Conservation (phyloP, 1,284 basidiomycete species). For the Ceratobasidium sp. region DNA sequence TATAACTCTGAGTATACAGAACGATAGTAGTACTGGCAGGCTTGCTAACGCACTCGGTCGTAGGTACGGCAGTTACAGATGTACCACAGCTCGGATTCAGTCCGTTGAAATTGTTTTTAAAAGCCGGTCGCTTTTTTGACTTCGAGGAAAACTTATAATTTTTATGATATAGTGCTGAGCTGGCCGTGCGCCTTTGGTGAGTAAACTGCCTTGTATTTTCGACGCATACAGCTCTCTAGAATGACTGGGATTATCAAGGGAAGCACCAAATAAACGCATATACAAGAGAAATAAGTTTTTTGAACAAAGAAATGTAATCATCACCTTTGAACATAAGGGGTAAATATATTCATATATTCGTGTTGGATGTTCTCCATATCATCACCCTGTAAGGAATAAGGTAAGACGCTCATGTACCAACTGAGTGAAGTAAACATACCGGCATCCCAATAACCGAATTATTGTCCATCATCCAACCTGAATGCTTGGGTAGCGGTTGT, state of each 20-base stretch:
- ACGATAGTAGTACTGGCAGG: too few relatives aligned
- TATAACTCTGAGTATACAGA: too few relatives aligned
- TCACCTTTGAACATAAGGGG: constrained; percentile 11
- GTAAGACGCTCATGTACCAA: neutral
- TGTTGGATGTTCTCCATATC: constrained; percentile 43
- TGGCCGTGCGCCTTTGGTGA: too few relatives aligned
- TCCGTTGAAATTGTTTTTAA: too few relatives aligned
- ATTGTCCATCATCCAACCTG: constrained; percentile 44
- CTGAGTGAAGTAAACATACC: neutral
- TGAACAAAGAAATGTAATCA: neutral
- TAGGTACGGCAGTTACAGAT: too few relatives aligned
- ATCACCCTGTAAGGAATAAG: constrained; percentile 19
- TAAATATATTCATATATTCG: constrained; percentile 40
- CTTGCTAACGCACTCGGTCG: too few relatives aligned
- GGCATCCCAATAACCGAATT: constrained; percentile 40
- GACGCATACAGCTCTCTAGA: too few relatives aligned
- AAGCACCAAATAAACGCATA: neutral
- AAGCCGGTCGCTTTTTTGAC: too few relatives aligned
- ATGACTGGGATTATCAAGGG: neutral
- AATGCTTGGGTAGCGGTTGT: constrained; percentile 28
- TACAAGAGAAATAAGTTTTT: neutral
- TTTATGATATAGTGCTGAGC: too few relatives aligned
- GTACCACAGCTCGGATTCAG: too few relatives aligned
- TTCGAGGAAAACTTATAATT: too few relatives aligned
- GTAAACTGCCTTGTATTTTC: too few relatives aligned